These are phyloP conservation scores for Dioscorea dumetorum DNA, from an alignment of 106 monocot genomes.

Conservation along the genomic window DNA sequence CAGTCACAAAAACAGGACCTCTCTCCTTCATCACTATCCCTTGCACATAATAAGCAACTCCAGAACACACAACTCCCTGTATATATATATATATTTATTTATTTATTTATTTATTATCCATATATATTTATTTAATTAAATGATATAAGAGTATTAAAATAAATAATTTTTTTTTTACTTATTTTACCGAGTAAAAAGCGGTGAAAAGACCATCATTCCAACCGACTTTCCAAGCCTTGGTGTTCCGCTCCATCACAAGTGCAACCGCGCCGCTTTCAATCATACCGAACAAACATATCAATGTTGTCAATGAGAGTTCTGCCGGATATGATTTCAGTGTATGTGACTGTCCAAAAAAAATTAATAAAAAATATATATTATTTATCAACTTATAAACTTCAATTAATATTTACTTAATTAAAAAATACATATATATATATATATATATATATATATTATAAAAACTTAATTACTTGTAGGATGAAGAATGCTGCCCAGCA, in stretches of 20 bases:
- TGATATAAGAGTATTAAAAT: background rate
- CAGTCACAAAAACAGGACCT: constrained; percentile 85
- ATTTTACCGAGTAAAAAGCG: constrained; percentile 63
- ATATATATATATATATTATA: background rate
- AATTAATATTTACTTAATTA: background rate
- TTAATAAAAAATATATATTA: too few species aligned
- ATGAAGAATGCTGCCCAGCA: constrained; percentile 74
- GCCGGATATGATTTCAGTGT: constrained; percentile 65
- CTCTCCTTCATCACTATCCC: constrained; percentile 74
- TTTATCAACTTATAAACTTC: too few species aligned
- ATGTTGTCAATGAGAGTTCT: constrained; percentile 51
- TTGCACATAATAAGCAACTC: constrained; percentile 67
- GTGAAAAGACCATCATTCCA: constrained; percentile 49
- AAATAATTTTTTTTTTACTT: background rate
- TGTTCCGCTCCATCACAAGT: constrained; percentile 32
- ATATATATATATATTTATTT: background rate
- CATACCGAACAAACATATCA: constrained; percentile 65
- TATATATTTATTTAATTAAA: too few species aligned
- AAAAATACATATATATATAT: too few species aligned
- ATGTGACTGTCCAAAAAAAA: constrained; percentile 29
- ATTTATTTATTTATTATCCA: too few species aligned
- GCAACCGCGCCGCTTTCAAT: constrained; percentile 33
- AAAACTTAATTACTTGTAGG: constrained; percentile 45
- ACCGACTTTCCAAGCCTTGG: constrained; percentile 52
- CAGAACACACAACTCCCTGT: constrained; percentile 79